phyloP scores from a whole-genome alignment of 2,329 filamentous ascomycete species.

The Penicillium sp. region DNA sequence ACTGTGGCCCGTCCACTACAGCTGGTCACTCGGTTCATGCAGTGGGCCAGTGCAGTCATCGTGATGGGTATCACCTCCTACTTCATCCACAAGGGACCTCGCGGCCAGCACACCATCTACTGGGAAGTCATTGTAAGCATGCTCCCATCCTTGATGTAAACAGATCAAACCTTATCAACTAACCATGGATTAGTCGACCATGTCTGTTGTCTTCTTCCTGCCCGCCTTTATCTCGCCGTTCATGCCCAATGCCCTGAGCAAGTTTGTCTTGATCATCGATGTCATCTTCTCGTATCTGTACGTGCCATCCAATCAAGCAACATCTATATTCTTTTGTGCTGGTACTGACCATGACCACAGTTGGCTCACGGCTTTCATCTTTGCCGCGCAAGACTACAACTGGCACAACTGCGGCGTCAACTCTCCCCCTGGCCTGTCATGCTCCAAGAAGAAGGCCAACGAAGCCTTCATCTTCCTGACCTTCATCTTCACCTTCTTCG shows the following conservation, averaged over 20 bases:
- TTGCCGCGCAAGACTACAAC: constrained; percentile 41
- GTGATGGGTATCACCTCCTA: constrained; percentile 20
- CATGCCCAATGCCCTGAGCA: constrained; percentile 29
- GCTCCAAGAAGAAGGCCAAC: constrained; percentile 34
- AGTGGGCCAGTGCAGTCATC: constrained; percentile 21
- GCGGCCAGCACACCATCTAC: constrained; percentile 16
- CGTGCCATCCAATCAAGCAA: no score
- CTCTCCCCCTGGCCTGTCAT: no score
- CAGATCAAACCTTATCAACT: no score
- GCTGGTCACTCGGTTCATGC: constrained; percentile 18
- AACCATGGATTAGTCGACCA: constrained; percentile 17
- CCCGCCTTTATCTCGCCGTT: constrained; percentile 38
- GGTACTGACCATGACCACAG: no score
- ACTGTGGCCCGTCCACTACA: constrained; percentile 28
- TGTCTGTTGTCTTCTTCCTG: constrained; percentile 37
- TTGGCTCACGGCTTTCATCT: constrained; percentile 45
- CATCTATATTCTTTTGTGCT: background rate
- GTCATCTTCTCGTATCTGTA: constrained; percentile 42
- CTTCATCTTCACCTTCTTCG: constrained; percentile 38
- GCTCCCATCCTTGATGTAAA: background rate
- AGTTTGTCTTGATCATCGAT: constrained; percentile 35
- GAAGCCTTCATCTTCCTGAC: constrained; percentile 41
- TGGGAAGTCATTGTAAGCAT: constrained; percentile 19
- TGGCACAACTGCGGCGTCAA: constrained; percentile 28
- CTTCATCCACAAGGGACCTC: constrained; percentile 16